phyloP scores from a whole-genome alignment of 257 asterid species.

The Coffea eugenioides region DNA sequence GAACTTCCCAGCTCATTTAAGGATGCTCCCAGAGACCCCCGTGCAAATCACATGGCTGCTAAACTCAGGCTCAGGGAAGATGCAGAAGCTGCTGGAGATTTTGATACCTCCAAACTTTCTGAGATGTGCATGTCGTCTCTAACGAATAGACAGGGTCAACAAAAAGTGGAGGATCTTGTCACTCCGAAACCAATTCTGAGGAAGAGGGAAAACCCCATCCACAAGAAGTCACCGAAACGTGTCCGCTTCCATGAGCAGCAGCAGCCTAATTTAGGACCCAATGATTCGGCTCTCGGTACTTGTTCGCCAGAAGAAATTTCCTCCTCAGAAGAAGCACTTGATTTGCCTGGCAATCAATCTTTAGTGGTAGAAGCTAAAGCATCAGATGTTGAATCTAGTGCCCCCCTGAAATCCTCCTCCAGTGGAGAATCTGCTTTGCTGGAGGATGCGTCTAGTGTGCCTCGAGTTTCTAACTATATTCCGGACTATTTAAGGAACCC shows the following conservation, averaged over 20 bases:
- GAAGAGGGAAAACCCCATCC: slow-evolving; percentile 37
- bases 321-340: not conserved
- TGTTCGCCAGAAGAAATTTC: not conserved
- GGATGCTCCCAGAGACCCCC: slow-evolving; percentile 53
- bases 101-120: slow-evolving; percentile 40
- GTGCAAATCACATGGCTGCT: slow-evolving; percentile 84
- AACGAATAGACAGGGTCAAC: too few species aligned
- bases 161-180: not conserved
- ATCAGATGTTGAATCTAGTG: slow-evolving; percentile 25
- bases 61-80: slow-evolving; percentile 73
- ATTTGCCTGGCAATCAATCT: not conserved
- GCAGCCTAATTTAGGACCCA: not conserved
- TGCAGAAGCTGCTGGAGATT: slow-evolving; percentile 61
- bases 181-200: slow-evolving; percentile 64
- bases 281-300: not conserved
- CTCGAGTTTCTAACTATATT: slow-evolving; percentile 14
- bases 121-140: slow-evolving; percentile 9
- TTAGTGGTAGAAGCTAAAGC: slow-evolving; percentile 10
- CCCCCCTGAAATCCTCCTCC: slow-evolving; percentile 21
- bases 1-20: slow-evolving; percentile 54
- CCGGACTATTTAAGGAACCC: slow-evolving; percentile 83
- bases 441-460: not conserved
- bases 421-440: slow-evolving; percentile 1
- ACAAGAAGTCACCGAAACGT: slow-evolving; percentile 56
- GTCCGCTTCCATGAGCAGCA: slow-evolving; percentile 45